Conservation (phyloP, 1,284 basidiomycete species). For the Xerocomus minutiporus region DNA sequence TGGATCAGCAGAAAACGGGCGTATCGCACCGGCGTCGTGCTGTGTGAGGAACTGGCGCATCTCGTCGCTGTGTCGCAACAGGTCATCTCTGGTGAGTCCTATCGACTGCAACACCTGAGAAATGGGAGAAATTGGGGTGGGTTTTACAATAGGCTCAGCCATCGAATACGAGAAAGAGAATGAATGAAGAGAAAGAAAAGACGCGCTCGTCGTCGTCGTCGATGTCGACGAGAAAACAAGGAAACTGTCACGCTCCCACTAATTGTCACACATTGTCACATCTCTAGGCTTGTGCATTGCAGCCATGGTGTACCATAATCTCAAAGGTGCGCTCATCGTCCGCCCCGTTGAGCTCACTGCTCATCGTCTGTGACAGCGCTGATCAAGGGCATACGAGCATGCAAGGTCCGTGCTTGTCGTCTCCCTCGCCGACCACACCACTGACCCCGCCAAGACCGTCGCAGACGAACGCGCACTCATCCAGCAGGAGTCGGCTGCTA, state of each 20-base stretch:
- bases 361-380: conserved; percentile 55
- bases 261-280: conserved; percentile 26
- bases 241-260: conserved; percentile 16
- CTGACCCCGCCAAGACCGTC: conserved; percentile 67
- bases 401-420: conserved; percentile 60
- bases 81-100: conserved; percentile 68
- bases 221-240: conserved; percentile 18
- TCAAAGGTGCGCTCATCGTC: conserved; percentile 63
- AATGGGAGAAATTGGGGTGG: conserved; percentile 45
- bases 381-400: conserved; percentile 91
- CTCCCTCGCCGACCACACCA: conserved; percentile 5
- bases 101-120: conserved; percentile 60
- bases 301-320: conserved; percentile 81
- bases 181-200: not conserved
- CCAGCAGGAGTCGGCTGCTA: conserved; percentile 97
- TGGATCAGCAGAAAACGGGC: conserved; percentile 39
- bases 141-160: conserved; percentile 26
- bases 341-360: conserved; percentile 10
- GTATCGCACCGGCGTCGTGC: conserved; percentile 42
- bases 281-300: conserved; percentile 5
- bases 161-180: conserved; percentile 12
- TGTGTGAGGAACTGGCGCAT: conserved; percentile 70
- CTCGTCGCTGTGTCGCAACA: conserved; percentile 59
- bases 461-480: conserved; percentile 98
- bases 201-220: conserved; percentile 13